A percentile compares a stretch with the other conserved stretches of the same genome.
These are phyloP conservation scores for Paraleonurus japonicus DNA, from an alignment of 257 asterid species.

Conservation along the genomic window DNA sequence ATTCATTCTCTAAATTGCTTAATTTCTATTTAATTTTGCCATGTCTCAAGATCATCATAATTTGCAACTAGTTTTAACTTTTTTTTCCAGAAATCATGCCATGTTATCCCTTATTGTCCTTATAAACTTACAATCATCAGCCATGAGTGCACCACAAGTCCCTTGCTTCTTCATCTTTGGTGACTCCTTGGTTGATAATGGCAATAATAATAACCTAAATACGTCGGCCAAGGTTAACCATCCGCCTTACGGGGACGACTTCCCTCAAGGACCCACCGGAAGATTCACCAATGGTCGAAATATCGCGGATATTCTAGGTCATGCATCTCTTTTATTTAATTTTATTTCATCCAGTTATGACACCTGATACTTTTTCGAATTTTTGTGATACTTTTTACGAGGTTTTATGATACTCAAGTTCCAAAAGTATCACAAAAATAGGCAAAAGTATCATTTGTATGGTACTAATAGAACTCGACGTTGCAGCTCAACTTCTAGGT, in stretches of 20 bases:
- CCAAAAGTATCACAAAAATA: too few relatives aligned
- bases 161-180: conserved; percentile 68
- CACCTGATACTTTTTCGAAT: too few relatives aligned
- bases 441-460: too few relatives aligned
- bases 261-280: conserved; percentile 48
- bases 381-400: too few relatives aligned
- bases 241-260: conserved; percentile 58
- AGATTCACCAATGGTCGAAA: conserved; percentile 57
- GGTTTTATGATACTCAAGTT: too few relatives aligned
- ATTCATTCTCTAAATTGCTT: neutral
- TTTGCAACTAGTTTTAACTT: neutral
- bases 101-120: neutral
- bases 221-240: conserved; percentile 42
- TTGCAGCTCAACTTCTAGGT: conserved; percentile 39
- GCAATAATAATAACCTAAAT: conserved; percentile 46
- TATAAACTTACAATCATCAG: neutral
- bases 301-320: conserved; percentile 39
- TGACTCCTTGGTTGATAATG: conserved; percentile 55
- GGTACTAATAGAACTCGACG: neutral
- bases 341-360: too few relatives aligned
- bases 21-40: neutral
- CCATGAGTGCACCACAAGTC: conserved; percentile 29
- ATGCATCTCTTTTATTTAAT: neutral
- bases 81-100: conserved; percentile 6
- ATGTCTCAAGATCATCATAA: neutral